phyloP scores from a whole-genome alignment of 2,329 filamentous ascomycete species.

The Clarireedia monteithiana region DNA sequence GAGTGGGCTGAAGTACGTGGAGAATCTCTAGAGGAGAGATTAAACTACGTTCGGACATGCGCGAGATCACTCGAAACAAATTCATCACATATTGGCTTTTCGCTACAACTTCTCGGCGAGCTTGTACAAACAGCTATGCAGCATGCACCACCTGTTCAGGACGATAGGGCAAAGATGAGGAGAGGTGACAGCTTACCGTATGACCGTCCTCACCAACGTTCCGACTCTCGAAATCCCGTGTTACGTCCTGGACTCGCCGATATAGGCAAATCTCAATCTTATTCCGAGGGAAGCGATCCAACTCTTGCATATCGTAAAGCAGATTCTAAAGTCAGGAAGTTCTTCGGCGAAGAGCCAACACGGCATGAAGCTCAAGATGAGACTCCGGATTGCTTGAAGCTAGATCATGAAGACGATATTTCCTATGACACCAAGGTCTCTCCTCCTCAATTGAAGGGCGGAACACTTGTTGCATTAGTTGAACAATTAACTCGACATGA shows the following conservation, averaged over 20 bases:
- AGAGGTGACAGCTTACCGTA: slow-evolving; percentile 52
- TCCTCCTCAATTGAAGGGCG: slow-evolving; percentile 73
- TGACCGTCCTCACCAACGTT: slow-evolving; percentile 46
- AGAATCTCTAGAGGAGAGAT: slow-evolving; percentile 77
- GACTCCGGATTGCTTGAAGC: slow-evolving; percentile 71
- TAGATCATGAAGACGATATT: slow-evolving; percentile 84
- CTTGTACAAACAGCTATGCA: slow-evolving; percentile 56
- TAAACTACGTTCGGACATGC: slow-evolving; percentile 72
- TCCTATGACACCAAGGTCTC: slow-evolving; percentile 80
- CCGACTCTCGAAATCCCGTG: slow-evolving; percentile 40
- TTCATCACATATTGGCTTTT: slow-evolving; percentile 80
- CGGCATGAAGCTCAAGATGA: slow-evolving; percentile 51
- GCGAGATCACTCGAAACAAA: slow-evolving; percentile 77
- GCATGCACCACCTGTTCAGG: slow-evolving; percentile 28
- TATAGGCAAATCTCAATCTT: slow-evolving; percentile 47
- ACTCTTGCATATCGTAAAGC: slow-evolving; percentile 49
- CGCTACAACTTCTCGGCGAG: slow-evolving; percentile 79
- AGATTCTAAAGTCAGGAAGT: slow-evolving; percentile 56
- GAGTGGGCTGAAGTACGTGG: slow-evolving; percentile 94
- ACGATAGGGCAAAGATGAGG: slow-evolving; percentile 41
- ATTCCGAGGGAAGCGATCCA: slow-evolving; percentile 40
- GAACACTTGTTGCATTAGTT: slow-evolving; percentile 79
- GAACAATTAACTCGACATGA: slow-evolving; percentile 95
- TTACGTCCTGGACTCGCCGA: slow-evolving; percentile 23
- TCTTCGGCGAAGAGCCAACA: slow-evolving; percentile 56